Percentiles rank a stretch among this genome's conserved stretches.
phyloP scores from a whole-genome alignment of 208 protist genomes.

The Trypanosomatidae sp. region DNA sequence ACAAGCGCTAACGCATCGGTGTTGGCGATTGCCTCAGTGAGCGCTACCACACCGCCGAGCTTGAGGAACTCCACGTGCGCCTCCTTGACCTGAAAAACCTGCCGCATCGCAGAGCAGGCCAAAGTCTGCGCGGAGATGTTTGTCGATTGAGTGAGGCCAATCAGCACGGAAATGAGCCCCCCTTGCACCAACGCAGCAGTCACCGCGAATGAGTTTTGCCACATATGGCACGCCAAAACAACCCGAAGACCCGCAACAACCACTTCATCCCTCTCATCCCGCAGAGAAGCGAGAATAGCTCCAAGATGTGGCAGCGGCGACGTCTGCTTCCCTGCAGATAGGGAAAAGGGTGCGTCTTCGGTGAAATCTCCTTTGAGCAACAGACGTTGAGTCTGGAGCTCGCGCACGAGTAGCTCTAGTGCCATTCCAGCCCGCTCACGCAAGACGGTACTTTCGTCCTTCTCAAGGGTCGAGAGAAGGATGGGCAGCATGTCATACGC shows the following conservation, averaged over 20 bases:
- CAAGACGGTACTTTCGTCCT: slow-evolving; percentile 61
- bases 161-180: slow-evolving; percentile 36
- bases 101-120: slow-evolving; percentile 51
- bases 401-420: slow-evolving; percentile 60
- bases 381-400: slow-evolving; percentile 43
- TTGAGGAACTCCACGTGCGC: slow-evolving; percentile 58
- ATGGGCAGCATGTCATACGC: slow-evolving; percentile 50
- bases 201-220: slow-evolving; percentile 57
- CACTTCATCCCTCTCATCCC: slow-evolving; percentile 54
- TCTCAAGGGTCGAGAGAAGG: slow-evolving; percentile 53
- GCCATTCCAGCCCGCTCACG: slow-evolving; percentile 61
- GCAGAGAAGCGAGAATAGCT: slow-evolving; percentile 39
- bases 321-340: slow-evolving; percentile 4
- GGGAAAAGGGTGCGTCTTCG: slow-evolving; percentile 7
- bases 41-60: slow-evolving; percentile 33
- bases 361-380: slow-evolving; percentile 25
- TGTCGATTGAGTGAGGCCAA: slow-evolving; percentile 37
- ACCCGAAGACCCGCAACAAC: slow-evolving; percentile 62
- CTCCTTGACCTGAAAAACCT: slow-evolving; percentile 78
- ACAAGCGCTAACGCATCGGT: slow-evolving; percentile 45
- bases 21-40: slow-evolving; percentile 39
- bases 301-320: slow-evolving; percentile 21
- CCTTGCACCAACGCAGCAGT: slow-evolving; percentile 48
- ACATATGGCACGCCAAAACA: slow-evolving; percentile 55
- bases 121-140: slow-evolving; percentile 47